phyloP scores from a whole-genome alignment of 2,329 filamentous ascomycete genomes.

The Mariannaea sp. region DNA sequence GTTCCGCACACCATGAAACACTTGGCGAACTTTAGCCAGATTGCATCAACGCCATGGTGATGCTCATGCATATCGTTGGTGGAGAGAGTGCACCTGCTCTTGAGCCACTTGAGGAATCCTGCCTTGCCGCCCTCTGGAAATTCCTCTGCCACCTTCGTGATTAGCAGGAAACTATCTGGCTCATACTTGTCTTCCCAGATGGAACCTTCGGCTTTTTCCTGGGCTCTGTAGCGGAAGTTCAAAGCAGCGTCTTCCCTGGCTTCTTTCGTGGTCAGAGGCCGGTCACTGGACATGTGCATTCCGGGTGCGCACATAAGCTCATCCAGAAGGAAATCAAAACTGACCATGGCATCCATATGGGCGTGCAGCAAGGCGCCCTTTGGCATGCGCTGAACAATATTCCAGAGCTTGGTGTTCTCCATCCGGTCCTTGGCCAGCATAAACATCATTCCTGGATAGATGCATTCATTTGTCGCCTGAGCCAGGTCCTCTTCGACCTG shows the following conservation, averaged over 20 bases:
- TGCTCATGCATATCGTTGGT: conserved; percentile 75
- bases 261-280: conserved; percentile 58
- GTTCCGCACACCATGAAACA: conserved; percentile 76
- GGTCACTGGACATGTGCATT: conserved; percentile 70
- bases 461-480: conserved; percentile 62
- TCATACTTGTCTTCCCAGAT: conserved; percentile 73
- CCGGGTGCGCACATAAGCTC: conserved; percentile 73
- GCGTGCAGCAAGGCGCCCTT: conserved; percentile 88
- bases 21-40: conserved; percentile 81
- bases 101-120: conserved; percentile 80
- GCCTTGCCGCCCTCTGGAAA: conserved; percentile 74
- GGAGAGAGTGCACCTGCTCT: conserved; percentile 72
- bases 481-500: conserved; percentile 73
- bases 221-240: conserved; percentile 64
- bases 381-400: conserved; percentile 82
- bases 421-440: conserved; percentile 82
- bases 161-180: conserved; percentile 60
- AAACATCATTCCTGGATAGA: conserved; percentile 95
- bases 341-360: conserved; percentile 89
- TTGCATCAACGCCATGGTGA: conserved; percentile 79
- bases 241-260: conserved; percentile 61
- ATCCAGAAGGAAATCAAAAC: conserved; percentile 79
- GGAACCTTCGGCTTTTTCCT: conserved; percentile 50
- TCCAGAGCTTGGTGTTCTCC: conserved; percentile 83
- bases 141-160: conserved; percentile 67